These are phyloP conservation scores for Chlamydomonas reinhardtii DNA, from an alignment of 163 green algal species.

Conservation along the genomic window DNA sequence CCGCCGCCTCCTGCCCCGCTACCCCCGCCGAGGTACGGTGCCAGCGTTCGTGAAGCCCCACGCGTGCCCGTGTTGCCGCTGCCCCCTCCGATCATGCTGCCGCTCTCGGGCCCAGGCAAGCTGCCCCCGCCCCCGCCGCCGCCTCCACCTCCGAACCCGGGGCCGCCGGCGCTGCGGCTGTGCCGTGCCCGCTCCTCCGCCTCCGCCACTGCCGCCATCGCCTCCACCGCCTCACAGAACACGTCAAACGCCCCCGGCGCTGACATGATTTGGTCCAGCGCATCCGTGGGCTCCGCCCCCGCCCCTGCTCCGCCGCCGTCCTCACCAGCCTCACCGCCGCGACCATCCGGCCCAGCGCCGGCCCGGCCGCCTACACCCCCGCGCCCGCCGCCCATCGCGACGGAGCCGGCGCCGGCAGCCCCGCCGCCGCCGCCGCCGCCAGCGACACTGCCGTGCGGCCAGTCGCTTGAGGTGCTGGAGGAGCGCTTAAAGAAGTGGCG, in stretches of 20 bases:
- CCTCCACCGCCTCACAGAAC: conserved; percentile 28
- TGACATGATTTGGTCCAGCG: neutral
- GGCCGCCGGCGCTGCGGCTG: neutral
- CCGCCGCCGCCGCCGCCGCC: neutral
- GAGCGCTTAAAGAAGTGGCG: conserved; percentile 1
- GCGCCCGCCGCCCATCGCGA: too few relatives aligned
- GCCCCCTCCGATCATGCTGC: too few relatives aligned
- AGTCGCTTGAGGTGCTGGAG: conserved; percentile 2
- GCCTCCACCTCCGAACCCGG: neutral
- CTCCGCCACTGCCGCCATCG: conserved; percentile 3
- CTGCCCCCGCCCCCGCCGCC: neutral
- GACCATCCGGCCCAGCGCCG: neutral
- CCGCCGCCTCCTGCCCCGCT: neutral
- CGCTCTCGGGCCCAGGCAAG: neutral
- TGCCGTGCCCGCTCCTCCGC: conserved; percentile 11
- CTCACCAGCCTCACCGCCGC: neutral
- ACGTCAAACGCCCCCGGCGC: conserved; percentile 10
- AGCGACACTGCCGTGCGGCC: neutral
- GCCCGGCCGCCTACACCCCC: neutral
- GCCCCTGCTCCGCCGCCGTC: neutral
- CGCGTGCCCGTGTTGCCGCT: too few relatives aligned
- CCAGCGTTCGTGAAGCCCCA: neutral
- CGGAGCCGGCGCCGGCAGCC: neutral
- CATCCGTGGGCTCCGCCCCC: neutral
- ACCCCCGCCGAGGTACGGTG: neutral